These are phyloP conservation scores for Selenicereus undatus DNA, from an alignment of 148 eudicot species.

Conservation along the genomic window DNA sequence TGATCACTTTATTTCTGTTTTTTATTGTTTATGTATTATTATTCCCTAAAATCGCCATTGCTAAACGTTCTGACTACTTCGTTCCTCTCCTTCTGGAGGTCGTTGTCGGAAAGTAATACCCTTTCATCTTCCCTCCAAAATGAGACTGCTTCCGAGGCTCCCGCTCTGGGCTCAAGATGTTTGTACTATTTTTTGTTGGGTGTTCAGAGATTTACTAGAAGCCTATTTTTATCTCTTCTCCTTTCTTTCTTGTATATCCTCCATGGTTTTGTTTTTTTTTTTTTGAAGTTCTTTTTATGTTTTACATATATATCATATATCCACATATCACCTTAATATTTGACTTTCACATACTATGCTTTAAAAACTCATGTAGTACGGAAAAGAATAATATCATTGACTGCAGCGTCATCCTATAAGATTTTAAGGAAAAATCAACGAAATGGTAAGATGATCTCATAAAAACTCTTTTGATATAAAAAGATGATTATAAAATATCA, in stretches of 20 bases:
- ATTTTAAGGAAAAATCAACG: no score
- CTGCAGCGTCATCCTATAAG: no score
- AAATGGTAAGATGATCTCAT: no score
- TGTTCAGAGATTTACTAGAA: not conserved
- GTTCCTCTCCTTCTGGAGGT: constrained; percentile 15
- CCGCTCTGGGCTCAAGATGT: constrained; percentile 27
- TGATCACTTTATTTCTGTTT: not conserved
- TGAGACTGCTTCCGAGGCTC: constrained; percentile 32
- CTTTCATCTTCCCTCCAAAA: not conserved
- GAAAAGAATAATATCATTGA: no score
- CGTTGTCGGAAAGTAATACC: constrained; percentile 19
- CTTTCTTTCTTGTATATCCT: not conserved
- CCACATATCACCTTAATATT: no score
- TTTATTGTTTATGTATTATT: not conserved
- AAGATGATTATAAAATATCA: no score
- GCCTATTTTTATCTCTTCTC: constrained; percentile 23
- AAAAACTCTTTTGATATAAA: no score
- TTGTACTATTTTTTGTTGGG: constrained; percentile 15
- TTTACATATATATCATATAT: no score
- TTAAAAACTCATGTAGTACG: no score
- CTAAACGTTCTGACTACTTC: constrained; percentile 24
- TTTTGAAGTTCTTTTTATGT: no score
- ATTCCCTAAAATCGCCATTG: constrained; percentile 27
- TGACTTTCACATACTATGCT: no score
- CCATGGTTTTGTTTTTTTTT: no score